Conservation (phyloP, 2,329 filamentous ascomycete species). For the Calonectria fujianensis region DNA sequence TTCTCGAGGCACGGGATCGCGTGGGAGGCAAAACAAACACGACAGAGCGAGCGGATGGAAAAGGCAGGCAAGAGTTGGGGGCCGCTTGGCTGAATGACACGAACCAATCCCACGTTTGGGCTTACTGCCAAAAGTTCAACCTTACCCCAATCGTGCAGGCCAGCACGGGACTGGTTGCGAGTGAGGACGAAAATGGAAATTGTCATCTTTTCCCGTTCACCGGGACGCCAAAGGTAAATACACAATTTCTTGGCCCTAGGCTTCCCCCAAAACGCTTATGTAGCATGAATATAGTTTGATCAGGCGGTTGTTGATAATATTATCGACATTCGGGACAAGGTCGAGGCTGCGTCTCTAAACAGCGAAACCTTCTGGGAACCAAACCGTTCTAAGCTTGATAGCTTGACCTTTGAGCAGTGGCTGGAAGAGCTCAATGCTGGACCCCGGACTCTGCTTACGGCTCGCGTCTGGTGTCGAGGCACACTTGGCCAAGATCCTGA, state of each 20-base stretch:
- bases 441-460: conserved; percentile 26
- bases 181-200: conserved; percentile 31
- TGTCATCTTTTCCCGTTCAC: conserved; percentile 35
- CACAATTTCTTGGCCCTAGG: neutral
- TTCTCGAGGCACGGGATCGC: conserved; percentile 35
- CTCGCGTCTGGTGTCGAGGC: conserved; percentile 40
- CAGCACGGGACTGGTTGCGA: conserved; percentile 17
- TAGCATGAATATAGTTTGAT: neutral
- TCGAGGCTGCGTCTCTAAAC: neutral
- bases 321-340: neutral
- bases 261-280: neutral
- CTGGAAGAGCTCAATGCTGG: conserved; percentile 2
- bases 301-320: neutral
- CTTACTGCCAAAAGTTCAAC: conserved; percentile 28
- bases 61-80: conserved; percentile 25
- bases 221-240: conserved; percentile 18
- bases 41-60: conserved; percentile 14
- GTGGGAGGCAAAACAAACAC: conserved; percentile 37
- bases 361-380: neutral
- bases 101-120: conserved; percentile 37
- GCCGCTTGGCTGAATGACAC: conserved; percentile 38
- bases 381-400: neutral
- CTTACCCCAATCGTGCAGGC: conserved; percentile 30
- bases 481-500: conserved; percentile 40
- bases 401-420: conserved; percentile 34